phyloP scores from a whole-genome alignment of 306 rosid genomes.

The Delonix regia region DNA sequence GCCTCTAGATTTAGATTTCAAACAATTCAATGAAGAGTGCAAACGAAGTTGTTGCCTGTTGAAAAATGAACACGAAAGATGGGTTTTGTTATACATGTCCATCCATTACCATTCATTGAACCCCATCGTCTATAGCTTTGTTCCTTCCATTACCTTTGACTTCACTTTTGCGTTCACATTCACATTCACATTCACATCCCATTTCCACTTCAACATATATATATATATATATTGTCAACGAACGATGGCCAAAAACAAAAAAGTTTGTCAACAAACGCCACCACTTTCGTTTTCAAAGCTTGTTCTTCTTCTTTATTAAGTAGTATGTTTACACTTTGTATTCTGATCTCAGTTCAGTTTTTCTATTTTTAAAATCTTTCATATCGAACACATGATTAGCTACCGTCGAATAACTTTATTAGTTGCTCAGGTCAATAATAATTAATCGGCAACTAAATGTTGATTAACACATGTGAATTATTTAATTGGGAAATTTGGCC shows the following conservation, averaged over 20 bases:
- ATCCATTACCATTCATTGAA: not conserved
- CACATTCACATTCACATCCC: too few species aligned
- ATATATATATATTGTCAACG: too few species aligned
- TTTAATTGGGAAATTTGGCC: not conserved
- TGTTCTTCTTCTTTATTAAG: not conserved
- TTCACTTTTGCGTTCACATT: not conserved
- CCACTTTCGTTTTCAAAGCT: not conserved
- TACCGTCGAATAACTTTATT: not conserved
- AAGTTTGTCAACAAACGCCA: not conserved
- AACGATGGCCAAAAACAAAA: too few species aligned
- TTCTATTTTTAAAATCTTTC: too few species aligned
- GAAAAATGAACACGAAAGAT: not conserved
- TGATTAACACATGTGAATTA: not conserved
- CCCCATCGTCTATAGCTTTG: too few species aligned
- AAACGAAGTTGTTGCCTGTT: not conserved
- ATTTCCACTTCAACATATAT: not conserved
- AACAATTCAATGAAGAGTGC: not conserved
- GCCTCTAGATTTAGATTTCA: not conserved
- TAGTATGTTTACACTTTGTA: too few species aligned
- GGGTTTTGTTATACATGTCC: not conserved
- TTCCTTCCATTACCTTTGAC: not conserved
- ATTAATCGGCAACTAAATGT: not conserved
- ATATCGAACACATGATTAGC: too few species aligned
- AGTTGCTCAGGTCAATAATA: not conserved
- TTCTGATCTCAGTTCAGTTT: too few species aligned